Evolutionary conservation across 805 yeast species (phyloP).

Genomic region (Clavispora vitiphila): DNA sequence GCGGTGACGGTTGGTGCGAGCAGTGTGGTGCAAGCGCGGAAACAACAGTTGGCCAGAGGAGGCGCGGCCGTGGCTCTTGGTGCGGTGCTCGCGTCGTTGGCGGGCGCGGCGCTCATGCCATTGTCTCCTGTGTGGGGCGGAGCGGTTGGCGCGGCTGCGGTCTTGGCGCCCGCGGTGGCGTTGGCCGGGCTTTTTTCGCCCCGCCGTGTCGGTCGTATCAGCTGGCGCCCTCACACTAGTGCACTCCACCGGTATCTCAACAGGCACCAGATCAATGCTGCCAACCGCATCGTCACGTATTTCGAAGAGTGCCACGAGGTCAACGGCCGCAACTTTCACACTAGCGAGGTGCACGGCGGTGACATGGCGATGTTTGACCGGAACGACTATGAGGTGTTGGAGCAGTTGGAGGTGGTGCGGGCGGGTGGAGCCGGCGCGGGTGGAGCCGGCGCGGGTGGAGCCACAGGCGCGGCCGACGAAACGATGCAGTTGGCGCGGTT

Average conservation of each 20-base stretch:
- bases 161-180: not conserved
- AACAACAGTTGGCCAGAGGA: not conserved
- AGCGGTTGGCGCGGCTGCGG: not conserved
- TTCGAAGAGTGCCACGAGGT: slow-evolving; percentile 41
- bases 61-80: not conserved
- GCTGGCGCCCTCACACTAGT: slow-evolving; percentile 34
- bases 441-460: not conserved
- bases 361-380: slow-evolving; percentile 2
- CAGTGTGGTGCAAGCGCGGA: not conserved
- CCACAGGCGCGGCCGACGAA: not conserved
- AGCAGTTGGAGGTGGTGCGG: not conserved
- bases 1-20: slow-evolving; percentile 8
- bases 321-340: slow-evolving; percentile 36
- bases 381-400: slow-evolving; percentile 8
- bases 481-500: slow-evolving; percentile 4
- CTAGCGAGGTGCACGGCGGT: slow-evolving; percentile 1
- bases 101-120: not conserved
- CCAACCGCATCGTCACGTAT: slow-evolving; percentile 32
- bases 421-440: not conserved
- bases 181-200: slow-evolving; percentile 2
- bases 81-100: not conserved
- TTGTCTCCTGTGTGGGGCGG: not conserved
- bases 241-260: slow-evolving; percentile 23
- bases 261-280: slow-evolving; percentile 25
- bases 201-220: slow-evolving; percentile 19